Conservation (phyloP, 768 basidiomycete genomes). For the Podaxis rugospora region DNA sequence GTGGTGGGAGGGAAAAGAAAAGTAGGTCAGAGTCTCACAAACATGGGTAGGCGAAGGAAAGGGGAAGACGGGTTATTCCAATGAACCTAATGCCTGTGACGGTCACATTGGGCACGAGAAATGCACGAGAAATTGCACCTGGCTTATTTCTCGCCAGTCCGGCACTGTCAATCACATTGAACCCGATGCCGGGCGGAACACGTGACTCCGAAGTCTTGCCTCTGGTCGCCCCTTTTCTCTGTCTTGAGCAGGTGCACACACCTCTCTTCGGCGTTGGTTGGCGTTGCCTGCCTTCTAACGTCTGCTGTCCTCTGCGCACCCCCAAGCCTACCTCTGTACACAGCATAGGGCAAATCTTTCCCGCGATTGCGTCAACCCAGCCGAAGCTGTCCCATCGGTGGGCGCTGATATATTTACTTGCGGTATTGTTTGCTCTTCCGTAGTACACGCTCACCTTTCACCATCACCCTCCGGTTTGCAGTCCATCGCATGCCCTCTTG, state of each 20-base stretch:
- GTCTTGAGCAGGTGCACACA: not conserved
- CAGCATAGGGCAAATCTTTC: not conserved
- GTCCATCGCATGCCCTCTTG: not conserved
- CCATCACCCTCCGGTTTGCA: slow-evolving; percentile 2
- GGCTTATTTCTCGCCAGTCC: no score
- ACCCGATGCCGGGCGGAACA: not conserved
- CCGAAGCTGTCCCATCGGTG: slow-evolving; percentile 5
- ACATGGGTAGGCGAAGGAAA: no score
- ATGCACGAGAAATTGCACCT: no score
- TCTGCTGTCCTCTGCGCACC: not conserved
- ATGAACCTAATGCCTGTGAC: no score
- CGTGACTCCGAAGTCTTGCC: not conserved
- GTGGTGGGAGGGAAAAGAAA: no score
- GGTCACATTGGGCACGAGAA: no score
- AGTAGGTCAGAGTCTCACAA: no score
- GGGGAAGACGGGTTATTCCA: no score
- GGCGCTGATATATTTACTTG: slow-evolving; percentile 9
- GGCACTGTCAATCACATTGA: not conserved
- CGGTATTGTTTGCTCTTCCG: not conserved
- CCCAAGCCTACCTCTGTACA: not conserved
- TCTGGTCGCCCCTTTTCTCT: slow-evolving; percentile 3
- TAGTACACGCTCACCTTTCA: slow-evolving; percentile 1
- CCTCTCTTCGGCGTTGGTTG: not conserved
- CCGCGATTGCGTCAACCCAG: not conserved
- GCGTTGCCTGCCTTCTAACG: not conserved